Percentiles rank a stretch among this genome's conserved stretches.
Conservation (phyloP, 108 stramenopile species). For the Cyclotella atomus region DNA sequence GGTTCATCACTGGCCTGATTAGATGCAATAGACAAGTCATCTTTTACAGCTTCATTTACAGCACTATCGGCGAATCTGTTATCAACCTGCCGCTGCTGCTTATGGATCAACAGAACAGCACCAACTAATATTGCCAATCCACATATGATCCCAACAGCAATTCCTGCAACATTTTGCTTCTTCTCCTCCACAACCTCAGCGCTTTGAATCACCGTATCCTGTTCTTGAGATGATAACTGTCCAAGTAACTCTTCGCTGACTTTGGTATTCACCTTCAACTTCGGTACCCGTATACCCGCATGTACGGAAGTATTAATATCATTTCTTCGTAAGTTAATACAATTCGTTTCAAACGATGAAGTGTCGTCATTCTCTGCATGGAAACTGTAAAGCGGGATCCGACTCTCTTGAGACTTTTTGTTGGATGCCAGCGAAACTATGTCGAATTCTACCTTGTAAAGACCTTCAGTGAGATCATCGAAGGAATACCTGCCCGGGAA, state of each 20-base stretch:
- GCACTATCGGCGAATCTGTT: background rate
- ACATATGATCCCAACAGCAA: background rate
- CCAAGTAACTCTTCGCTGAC: background rate
- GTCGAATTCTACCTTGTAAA: conserved; percentile 38
- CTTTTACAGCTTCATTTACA: background rate
- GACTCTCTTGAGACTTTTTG: background rate
- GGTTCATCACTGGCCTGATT: background rate
- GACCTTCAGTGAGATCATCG: conserved; percentile 30
- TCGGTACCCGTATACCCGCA: conserved; percentile 15
- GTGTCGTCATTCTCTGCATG: conserved; percentile 8
- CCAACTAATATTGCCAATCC: background rate
- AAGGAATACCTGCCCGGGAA: conserved; percentile 46
- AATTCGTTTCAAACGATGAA: conserved; percentile 35
- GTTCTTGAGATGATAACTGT: background rate
- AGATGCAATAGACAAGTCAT: background rate
- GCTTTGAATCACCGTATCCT: background rate
- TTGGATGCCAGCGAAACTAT: conserved; percentile 11
- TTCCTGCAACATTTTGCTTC: background rate
- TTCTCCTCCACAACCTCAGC: background rate
- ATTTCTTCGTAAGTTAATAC: conserved; percentile 31
- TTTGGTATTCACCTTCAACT: conserved; percentile 20
- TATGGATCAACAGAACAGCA: background rate
- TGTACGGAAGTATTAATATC: conserved; percentile 28
- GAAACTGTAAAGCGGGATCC: conserved; percentile 30
- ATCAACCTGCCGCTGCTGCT: background rate